phyloP scores from a whole-genome alignment of 768 basidiomycete genomes.

The Sporobolomyces roseus region DNA sequence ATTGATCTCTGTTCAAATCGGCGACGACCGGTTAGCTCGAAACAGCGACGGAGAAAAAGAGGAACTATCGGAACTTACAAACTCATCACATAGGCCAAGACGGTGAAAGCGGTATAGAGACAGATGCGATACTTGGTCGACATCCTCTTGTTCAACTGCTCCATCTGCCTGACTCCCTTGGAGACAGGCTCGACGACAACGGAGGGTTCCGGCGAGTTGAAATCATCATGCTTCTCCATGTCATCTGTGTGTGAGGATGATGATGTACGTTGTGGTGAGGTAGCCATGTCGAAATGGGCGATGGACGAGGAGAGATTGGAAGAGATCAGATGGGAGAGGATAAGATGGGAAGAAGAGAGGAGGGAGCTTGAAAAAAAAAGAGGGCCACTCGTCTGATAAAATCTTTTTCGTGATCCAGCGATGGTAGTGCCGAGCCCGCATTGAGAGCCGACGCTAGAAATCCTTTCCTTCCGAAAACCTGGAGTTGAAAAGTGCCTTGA shows the following conservation, averaged over 20 bases:
- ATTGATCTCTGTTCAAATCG: conserved; percentile 40
- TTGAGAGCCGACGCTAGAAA: no score
- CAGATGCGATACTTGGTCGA: conserved; percentile 41
- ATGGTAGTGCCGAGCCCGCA: no score
- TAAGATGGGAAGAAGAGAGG: no score
- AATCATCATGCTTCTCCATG: conserved; percentile 6
- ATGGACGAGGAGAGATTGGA: neutral
- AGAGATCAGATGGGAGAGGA: neutral
- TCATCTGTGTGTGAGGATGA: neutral
- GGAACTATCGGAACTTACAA: conserved; percentile 41
- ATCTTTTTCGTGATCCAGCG: no score
- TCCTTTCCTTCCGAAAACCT: no score
- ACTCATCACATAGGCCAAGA: conserved; percentile 46
- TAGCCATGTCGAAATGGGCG: conserved; percentile 4
- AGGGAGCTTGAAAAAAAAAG: no score
- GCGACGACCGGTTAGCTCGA: neutral
- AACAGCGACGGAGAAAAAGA: neutral
- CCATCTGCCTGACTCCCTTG: conserved; percentile 47
- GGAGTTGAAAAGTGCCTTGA: no score
- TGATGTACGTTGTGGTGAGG: neutral
- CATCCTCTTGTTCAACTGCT: conserved; percentile 40
- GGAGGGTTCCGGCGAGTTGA: conserved; percentile 8
- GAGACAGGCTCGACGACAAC: conserved; percentile 34
- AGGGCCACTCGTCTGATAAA: no score
- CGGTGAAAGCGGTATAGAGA: conserved; percentile 45